Percentiles rank a stretch among this genome's conserved stretches.
Evolutionary conservation across 192 early-diverging fungal species (phyloP).

Genomic region (Mortierella claussenii): DNA sequence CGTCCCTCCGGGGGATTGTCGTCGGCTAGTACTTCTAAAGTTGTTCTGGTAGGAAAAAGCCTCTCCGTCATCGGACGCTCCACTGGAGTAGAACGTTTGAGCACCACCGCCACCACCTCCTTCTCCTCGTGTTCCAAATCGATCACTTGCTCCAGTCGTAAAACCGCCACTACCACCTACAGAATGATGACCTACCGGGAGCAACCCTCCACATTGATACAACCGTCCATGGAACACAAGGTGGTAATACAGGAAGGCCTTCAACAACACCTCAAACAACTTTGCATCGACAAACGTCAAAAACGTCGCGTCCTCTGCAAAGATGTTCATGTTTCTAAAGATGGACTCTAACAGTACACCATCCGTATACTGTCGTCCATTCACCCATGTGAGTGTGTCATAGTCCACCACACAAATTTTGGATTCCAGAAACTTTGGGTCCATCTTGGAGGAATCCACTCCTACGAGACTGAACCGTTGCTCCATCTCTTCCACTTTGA

Average conservation of each 20-base stretch:
- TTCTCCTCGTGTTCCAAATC: no score
- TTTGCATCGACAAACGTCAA: conserved; percentile 40
- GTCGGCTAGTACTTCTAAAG: conserved; percentile 33
- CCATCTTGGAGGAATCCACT: conserved; percentile 46
- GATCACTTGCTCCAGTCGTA: not conserved
- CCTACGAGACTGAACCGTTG: conserved; percentile 18
- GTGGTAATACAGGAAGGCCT: conserved; percentile 46
- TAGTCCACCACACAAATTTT: conserved; percentile 39
- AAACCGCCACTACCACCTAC: no score
- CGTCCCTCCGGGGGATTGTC: conserved; percentile 9
- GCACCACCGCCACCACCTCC: no score
- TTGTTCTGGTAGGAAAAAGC: conserved; percentile 43
- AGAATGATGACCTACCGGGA: no score
- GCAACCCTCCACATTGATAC: no score
- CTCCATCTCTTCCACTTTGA: conserved; percentile 42
- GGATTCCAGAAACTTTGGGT: conserved; percentile 40
- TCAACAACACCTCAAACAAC: conserved; percentile 34
- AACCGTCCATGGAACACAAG: conserved; percentile 37
- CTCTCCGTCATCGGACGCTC: conserved; percentile 49
- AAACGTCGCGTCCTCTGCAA: conserved; percentile 41
- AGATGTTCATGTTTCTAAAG: conserved; percentile 31
- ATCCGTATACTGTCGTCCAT: conserved; percentile 39
- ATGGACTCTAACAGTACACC: conserved; percentile 36
- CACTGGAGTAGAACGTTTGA: conserved; percentile 38
- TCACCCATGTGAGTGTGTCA: conserved; percentile 39